Conservation (phyloP, 768 basidiomycete genomes). For the Mycena olivaceomarginata region DNA sequence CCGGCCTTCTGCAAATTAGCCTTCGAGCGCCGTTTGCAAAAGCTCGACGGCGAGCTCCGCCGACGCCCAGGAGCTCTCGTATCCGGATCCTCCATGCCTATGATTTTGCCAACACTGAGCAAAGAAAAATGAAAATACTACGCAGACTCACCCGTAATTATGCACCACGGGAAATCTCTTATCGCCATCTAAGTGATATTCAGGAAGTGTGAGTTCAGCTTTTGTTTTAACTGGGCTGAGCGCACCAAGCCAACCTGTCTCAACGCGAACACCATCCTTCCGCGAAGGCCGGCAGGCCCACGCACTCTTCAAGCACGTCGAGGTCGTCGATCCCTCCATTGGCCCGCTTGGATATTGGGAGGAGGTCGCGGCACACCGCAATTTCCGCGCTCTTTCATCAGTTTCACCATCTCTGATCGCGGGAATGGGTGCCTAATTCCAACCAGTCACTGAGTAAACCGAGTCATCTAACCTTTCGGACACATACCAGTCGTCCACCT, state of each 20-base stretch:
- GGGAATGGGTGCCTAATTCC: slow-evolving; percentile 18
- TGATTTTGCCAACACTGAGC: not conserved
- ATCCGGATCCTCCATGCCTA: slow-evolving; percentile 75
- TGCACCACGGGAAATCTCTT: slow-evolving; percentile 71
- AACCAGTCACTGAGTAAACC: not conserved
- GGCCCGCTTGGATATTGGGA: slow-evolving; percentile 29
- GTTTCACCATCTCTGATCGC: slow-evolving; percentile 33
- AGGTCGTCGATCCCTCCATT: slow-evolving; percentile 24
- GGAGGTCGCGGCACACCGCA: slow-evolving; percentile 20
- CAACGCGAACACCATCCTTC: slow-evolving; percentile 25
- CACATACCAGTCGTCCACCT: slow-evolving; percentile 32
- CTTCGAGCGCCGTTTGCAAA: not conserved
- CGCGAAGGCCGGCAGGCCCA: slow-evolving; percentile 29
- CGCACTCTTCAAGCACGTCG: slow-evolving; percentile 36
- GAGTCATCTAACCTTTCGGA: too few species aligned
- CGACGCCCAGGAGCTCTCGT: slow-evolving; percentile 70
- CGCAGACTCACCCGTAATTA: slow-evolving; percentile 75
- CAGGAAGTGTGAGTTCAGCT: not conserved
- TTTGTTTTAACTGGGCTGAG: not conserved
- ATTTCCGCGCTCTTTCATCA: slow-evolving; percentile 25
- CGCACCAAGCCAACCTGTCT: slow-evolving; percentile 8
- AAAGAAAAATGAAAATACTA: not conserved
- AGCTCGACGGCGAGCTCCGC: slow-evolving; percentile 4
- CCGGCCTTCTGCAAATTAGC: not conserved
- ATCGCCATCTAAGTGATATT: slow-evolving; percentile 23